Evolutionary conservation across 2,329 filamentous ascomycete species (phyloP).

Genomic region (Pyricularia pennisetigena): DNA sequence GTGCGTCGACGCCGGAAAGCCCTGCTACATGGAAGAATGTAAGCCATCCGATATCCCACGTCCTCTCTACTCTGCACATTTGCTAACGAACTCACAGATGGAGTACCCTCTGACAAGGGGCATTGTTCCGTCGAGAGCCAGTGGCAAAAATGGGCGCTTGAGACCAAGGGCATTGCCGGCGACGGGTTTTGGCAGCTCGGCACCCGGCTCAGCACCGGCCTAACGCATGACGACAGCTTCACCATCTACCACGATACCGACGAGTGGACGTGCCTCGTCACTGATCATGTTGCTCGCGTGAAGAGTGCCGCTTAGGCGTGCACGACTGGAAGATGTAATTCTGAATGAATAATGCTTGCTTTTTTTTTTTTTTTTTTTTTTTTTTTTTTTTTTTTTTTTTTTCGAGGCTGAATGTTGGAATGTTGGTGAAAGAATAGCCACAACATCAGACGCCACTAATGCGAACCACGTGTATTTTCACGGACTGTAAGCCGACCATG

Average conservation of each 20-base stretch:
- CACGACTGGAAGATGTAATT: neutral
- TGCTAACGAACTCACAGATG: conserved; percentile 10
- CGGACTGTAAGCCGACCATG: too few relatives aligned
- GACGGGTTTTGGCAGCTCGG: conserved; percentile 32
- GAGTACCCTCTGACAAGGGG: conserved; percentile 9
- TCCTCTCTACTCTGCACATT: neutral
- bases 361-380: too few relatives aligned
- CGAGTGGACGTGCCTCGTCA: conserved; percentile 33
- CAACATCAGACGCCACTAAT: too few relatives aligned
- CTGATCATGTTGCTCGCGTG: conserved; percentile 25
- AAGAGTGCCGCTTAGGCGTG: neutral
- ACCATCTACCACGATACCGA: conserved; percentile 32
- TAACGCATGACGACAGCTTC: conserved; percentile 29
- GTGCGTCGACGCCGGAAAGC: conserved; percentile 27
- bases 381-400: too few relatives aligned
- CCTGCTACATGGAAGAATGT: conserved; percentile 30
- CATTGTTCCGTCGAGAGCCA: conserved; percentile 16
- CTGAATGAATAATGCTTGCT: neutral
- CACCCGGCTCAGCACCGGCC: conserved; percentile 28
- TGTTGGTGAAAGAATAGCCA: too few relatives aligned
- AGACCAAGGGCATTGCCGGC: conserved; percentile 20
- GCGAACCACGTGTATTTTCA: too few relatives aligned
- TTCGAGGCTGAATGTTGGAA: too few relatives aligned
- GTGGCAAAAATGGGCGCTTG: conserved; percentile 22
- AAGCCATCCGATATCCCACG: conserved; percentile 11